Conservation (phyloP, 805 yeast genomes). For the Kluyveromyces lactis region DNA sequence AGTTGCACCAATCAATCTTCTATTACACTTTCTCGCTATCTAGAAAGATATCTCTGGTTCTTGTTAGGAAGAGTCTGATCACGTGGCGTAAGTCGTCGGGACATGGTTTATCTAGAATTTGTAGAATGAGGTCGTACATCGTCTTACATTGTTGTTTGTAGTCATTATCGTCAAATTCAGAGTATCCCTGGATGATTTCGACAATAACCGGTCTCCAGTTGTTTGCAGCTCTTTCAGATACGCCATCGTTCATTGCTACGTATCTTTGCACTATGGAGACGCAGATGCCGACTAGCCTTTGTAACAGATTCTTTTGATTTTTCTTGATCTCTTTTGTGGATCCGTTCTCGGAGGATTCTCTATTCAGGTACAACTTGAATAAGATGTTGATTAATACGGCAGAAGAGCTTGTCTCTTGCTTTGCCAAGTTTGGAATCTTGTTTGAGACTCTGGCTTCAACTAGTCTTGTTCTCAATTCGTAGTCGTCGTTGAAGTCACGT, state of each 20-base stretch:
- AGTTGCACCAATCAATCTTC: too few species aligned
- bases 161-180: constrained; percentile 67
- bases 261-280: constrained; percentile 62
- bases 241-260: constrained; percentile 58
- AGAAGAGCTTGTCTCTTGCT: constrained; percentile 86
- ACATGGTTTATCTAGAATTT: constrained; percentile 51
- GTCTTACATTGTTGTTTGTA: constrained; percentile 50
- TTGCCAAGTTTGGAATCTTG: constrained; percentile 80
- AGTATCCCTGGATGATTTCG: constrained; percentile 76
- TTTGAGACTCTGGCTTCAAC: constrained; percentile 92
- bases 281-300: constrained; percentile 54
- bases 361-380: constrained; percentile 57
- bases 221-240: constrained; percentile 70
- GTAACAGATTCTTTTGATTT: constrained; percentile 43
- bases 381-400: constrained; percentile 77
- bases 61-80: constrained; percentile 47
- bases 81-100: constrained; percentile 55
- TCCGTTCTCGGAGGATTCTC: constrained; percentile 3
- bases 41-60: constrained; percentile 45
- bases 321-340: constrained; percentile 25
- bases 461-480: constrained; percentile 75
- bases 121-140: constrained; percentile 52
- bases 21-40: neutral
- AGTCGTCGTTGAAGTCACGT: constrained; percentile 78
- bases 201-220: constrained; percentile 92